A percentile compares a stretch with the other conserved stretches of the same genome.
Evolutionary conservation across 2,329 filamentous ascomycete species (phyloP).

Genomic region (Camptophora hylomeconis): DNA sequence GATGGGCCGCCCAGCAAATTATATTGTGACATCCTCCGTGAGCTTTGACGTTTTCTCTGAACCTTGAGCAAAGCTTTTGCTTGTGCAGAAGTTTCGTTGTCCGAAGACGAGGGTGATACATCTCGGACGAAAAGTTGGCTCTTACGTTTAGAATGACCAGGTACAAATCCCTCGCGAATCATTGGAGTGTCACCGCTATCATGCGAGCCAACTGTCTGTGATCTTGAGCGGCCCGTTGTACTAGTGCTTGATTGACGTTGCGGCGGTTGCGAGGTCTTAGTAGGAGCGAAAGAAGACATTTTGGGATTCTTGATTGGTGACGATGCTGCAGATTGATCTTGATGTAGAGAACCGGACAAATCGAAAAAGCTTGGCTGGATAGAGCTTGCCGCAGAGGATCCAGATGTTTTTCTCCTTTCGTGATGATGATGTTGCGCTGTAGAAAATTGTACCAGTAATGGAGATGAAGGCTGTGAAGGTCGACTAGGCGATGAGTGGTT

Average conservation of each 20-base stretch:
- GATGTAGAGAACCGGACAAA: slow-evolving; percentile 39
- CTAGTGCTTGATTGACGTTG: no score
- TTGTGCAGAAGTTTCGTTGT: slow-evolving; percentile 78
- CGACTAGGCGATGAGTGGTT: slow-evolving; percentile 84
- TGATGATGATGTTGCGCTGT: slow-evolving; percentile 64
- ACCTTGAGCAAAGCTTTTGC: slow-evolving; percentile 84
- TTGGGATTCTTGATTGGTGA: slow-evolving; percentile 39
- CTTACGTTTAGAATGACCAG: slow-evolving; percentile 70
- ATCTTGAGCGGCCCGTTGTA: slow-evolving; percentile 58
- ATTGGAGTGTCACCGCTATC: slow-evolving; percentile 64
- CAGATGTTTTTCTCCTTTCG: slow-evolving; percentile 85
- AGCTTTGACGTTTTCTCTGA: slow-evolving; percentile 86
- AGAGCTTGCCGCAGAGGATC: slow-evolving; percentile 57
- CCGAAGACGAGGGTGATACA: slow-evolving; percentile 91
- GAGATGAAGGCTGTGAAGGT: slow-evolving; percentile 71
- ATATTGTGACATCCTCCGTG: slow-evolving; percentile 84
- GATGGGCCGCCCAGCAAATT: slow-evolving; percentile 70
- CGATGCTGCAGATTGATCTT: slow-evolving; percentile 38
- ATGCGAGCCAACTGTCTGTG: slow-evolving; percentile 85
- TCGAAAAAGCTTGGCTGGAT: slow-evolving; percentile 65
- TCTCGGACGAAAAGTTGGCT: slow-evolving; percentile 74
- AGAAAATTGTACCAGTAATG: slow-evolving; percentile 91
- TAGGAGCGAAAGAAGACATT: slow-evolving; percentile 36
- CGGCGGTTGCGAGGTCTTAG: slow-evolving; percentile 46
- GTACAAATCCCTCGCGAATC: slow-evolving; percentile 43